phyloP scores from a whole-genome alignment of 2,329 filamentous ascomycete genomes.

The Xylariales sp. region DNA sequence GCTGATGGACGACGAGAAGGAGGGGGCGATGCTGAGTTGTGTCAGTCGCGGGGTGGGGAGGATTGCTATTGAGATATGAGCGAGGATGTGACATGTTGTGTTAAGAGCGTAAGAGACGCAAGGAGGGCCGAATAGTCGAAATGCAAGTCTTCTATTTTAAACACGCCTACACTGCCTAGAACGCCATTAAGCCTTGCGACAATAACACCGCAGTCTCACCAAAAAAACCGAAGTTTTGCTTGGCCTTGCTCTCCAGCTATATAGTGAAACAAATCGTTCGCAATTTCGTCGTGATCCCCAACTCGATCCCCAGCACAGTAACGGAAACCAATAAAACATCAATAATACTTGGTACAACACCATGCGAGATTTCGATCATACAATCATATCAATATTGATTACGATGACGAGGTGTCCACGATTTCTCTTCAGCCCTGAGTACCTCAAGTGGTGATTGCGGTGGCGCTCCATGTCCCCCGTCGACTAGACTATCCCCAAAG shows the following conservation, averaged over 20 bases:
- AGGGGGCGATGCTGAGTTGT: constrained; percentile 42
- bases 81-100: not conserved
- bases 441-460: constrained; percentile 4
- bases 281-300: no score
- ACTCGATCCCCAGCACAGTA: not conserved
- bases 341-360: no score
- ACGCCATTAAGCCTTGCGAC: constrained; percentile 1
- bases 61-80: constrained; percentile 40
- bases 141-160: constrained; percentile 2
- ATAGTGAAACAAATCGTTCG: no score
- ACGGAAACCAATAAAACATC: no score
- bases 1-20: constrained; percentile 40
- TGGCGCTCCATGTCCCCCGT: not conserved
- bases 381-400: constrained; percentile 6
- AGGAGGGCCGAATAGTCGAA: no score
- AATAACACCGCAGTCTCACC: not conserved
- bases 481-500: constrained; percentile 6
- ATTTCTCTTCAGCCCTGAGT: constrained; percentile 1
- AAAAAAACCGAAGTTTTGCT: not conserved
- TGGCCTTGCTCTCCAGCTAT: no score
- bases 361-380: no score
- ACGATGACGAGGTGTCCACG: not conserved
- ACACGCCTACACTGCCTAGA: not conserved
- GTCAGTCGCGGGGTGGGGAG: constrained; percentile 47
- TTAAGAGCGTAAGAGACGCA: no score